Conservation (phyloP, 2,329 filamentous ascomycete species). For the Ceratocystis albifundus region DNA sequence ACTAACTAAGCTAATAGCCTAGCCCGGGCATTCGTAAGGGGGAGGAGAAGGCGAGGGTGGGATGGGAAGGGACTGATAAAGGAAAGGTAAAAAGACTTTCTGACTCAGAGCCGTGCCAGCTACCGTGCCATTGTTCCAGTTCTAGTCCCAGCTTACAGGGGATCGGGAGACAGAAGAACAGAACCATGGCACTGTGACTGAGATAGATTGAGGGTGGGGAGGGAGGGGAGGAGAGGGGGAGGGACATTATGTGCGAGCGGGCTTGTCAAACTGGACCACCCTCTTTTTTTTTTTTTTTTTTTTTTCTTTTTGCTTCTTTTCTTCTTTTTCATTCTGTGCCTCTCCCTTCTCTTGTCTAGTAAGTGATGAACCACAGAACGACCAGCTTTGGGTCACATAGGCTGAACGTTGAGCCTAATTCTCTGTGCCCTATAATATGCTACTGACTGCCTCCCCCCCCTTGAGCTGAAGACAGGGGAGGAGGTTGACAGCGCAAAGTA, state of each 20-base stretch:
- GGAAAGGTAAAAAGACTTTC: not conserved
- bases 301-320: not conserved
- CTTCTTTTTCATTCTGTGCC: not conserved
- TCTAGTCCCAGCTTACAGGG: not conserved
- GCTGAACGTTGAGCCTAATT: not conserved
- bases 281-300: not conserved
- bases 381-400: not conserved
- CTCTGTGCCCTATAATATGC: not conserved
- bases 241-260: too few species aligned
- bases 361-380: not conserved
- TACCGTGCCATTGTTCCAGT: too few species aligned
- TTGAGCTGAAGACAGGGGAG: not conserved
- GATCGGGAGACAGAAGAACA: not conserved
- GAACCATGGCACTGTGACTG: too few species aligned
- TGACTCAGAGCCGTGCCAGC: not conserved
- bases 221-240: too few species aligned
- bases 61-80: not conserved
- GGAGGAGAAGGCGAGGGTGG: not conserved
- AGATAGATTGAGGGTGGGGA: too few species aligned
- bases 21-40: not conserved
- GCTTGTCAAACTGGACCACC: not conserved
- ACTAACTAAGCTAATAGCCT: not conserved
- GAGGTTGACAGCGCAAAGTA: not conserved
- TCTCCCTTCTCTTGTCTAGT: too few species aligned
- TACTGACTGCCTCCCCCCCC: too few species aligned